A percentile compares a stretch with the other conserved stretches of the same genome.
Conservation (phyloP, 495 filamentous ascomycete species). For the Podospora fimiseda region DNA sequence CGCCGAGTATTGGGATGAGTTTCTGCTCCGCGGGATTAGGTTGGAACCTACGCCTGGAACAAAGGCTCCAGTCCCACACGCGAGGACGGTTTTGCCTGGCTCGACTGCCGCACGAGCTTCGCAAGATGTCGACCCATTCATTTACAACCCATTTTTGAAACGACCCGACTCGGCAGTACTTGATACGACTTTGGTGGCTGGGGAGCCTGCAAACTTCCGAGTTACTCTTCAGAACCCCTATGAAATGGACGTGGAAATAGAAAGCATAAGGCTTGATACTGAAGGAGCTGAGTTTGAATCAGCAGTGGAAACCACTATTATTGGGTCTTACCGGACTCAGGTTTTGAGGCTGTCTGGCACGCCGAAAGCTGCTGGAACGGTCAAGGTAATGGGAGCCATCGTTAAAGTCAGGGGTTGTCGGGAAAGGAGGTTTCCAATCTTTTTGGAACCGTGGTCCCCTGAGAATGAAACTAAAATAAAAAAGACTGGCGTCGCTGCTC, state of each 20-base stretch:
- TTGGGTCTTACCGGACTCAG: slow-evolving; percentile 76
- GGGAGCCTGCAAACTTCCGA: slow-evolving; percentile 67
- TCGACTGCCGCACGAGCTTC: slow-evolving; percentile 46
- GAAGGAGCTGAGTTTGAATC: slow-evolving; percentile 66
- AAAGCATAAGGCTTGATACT: slow-evolving; percentile 67
- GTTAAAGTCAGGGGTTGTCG: slow-evolving; percentile 76
- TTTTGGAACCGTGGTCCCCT: slow-evolving; percentile 67
- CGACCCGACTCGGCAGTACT: slow-evolving; percentile 47
- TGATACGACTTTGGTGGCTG: slow-evolving; percentile 66
- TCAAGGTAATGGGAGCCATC: slow-evolving; percentile 71
- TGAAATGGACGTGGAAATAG: slow-evolving; percentile 85
- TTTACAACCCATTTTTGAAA: slow-evolving; percentile 85
- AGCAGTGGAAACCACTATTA: slow-evolving; percentile 53
- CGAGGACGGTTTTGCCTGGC: slow-evolving; percentile 62
- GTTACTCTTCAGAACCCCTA: slow-evolving; percentile 89
- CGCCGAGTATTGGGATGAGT: slow-evolving; percentile 94
- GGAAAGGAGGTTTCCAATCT: slow-evolving; percentile 77
- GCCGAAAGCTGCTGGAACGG: slow-evolving; percentile 55
- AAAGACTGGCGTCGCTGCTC: slow-evolving; percentile 57
- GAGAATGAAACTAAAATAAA: slow-evolving; percentile 69
- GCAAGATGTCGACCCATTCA: slow-evolving; percentile 71
- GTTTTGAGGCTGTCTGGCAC: slow-evolving; percentile 65
- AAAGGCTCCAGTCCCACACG: slow-evolving; percentile 62
- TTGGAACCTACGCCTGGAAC: slow-evolving; percentile 45
- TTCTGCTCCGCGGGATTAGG: slow-evolving; percentile 77